Evolutionary conservation across 1,284 basidiomycete genomes (phyloP), one percentile per base, ranked within the genome.

Genomic region (Sparassis latifolia): DNA sequence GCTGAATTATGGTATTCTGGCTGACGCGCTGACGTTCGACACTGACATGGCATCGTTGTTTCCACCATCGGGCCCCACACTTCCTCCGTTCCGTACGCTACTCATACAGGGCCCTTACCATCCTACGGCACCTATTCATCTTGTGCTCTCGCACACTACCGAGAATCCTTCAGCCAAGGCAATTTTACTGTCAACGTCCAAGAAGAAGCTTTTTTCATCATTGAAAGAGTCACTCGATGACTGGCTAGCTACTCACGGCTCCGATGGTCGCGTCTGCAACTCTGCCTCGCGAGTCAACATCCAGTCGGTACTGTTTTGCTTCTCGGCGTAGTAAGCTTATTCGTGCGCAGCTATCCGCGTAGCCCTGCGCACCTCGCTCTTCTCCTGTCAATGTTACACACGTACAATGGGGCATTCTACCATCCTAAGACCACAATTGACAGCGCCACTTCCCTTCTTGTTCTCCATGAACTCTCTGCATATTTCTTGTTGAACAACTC

Each of bases 391-490:
- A 70, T 75, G 64, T 71, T 85, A 44, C 74, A 71, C 55, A 64
- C 69, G 6, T 55, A 76, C 72, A 49, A 49, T 69, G 54, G 53
- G 1, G 46, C 50, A 9, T 32, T 59, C 29, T 52, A 60, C 42
- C 53, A 58, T 55, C 56, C 45, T 49, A 65, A 76, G 53, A 71
- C 73, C 28, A 70, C 72, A 2, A 66, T 84, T 30, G 66, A 72
- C 33, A 58, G 61, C 33, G 55, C 73, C 0, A 82, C 82, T 28
- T 69, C 72, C 39, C 62, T 88, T 3, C 59, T 90, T 10, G 70
- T 90, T 20, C 62, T 90, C 12, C 76, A 80, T 48, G 86, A 88
- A 54, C 70, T 75, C 1, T 88, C 86, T 2, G 60, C 69, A 1
- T 86, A 84, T 61, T 81, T 88, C 57, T 51, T 70, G 29, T 57